Evolutionary conservation across 2,329 filamentous ascomycete genomes (phyloP), one percentile per base, ranked within the genome.

Genomic region (Decorospora gaudefroyi): DNA sequence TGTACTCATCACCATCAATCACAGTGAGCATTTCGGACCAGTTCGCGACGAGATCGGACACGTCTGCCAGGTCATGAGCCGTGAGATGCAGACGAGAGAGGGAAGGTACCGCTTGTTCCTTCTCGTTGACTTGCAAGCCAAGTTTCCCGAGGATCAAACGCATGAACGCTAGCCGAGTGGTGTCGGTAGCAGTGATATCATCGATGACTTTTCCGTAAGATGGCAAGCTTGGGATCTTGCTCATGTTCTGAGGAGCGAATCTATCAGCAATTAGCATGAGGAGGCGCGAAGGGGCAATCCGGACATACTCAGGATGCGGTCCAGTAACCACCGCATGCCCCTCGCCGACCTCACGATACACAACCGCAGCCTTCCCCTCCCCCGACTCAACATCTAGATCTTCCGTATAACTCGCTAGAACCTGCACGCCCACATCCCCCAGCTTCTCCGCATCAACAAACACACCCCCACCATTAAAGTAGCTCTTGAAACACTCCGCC

Each of bases 381-480:
- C 89, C 90, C 0, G 86, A 79, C 40, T 95, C 85, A 3, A 96
- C 87, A 56, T 86, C 82, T 9, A 95, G 69, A 10, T 85, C 76
- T 23, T 90, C 86, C 0, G 78, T 78, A 65, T 93, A 99, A 46
- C 79, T 87, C 1, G 92, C 93, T 16, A 99, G 74, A 5, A 96
- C 79, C 69, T 96, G 83, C 0, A 96, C 82, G 1, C 86, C 87
- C 51, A 78, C 73, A 19, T 80, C 78, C 42, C 76, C 73, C 42
- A 82, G 76, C 30, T 78, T 81, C 3, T 79, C 77, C 1, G 87
- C 86, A 71, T 93, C 86, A 1, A 96, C 88, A 73, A 97, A 99
- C 1, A 95, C 84, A 3, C 93, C 91, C 1, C 93, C 93, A 1
- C 93, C 93, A 59, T 99, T 99, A 69, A 92, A 96, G 66, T 99